phyloP scores from a whole-genome alignment of 169 alveolate genomes.

The Plasmodium malariae region DNA sequence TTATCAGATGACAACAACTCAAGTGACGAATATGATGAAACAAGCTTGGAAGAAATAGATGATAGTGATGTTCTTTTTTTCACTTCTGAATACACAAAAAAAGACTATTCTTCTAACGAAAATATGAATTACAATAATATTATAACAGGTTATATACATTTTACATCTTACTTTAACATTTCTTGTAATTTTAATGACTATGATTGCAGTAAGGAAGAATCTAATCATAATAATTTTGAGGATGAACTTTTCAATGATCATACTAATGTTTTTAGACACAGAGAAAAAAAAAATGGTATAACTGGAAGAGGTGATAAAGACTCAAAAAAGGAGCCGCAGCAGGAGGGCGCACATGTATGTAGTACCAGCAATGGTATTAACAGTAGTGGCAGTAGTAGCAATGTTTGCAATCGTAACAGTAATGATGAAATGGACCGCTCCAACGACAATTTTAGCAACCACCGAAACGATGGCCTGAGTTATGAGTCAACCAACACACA shows the following conservation, averaged over 20 bases:
- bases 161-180: constrained; percentile 50
- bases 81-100: not conserved
- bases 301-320: not conserved
- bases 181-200: constrained; percentile 49
- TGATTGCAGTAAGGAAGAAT: not conserved
- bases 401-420: not conserved
- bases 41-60: constrained; percentile 35
- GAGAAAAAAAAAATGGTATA: not conserved
- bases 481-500: too few relatives aligned
- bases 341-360: not conserved
- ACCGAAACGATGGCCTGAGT: not conserved
- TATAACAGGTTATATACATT: constrained; percentile 52
- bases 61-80: not conserved
- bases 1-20: constrained; percentile 55
- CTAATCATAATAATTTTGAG: not conserved
- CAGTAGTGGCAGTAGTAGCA: not conserved
- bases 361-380: not conserved
- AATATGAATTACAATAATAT: constrained; percentile 20
- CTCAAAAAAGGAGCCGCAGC: not conserved
- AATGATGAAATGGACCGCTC: not conserved
- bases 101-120: not conserved
- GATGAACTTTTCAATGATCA: not conserved
- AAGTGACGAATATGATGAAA: constrained; percentile 50
- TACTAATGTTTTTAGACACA: too few relatives aligned
- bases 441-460: not conserved